Base-by-base conservation (phyloP, 306 rosid species). In the Mimosa bimucronata region DNA sequence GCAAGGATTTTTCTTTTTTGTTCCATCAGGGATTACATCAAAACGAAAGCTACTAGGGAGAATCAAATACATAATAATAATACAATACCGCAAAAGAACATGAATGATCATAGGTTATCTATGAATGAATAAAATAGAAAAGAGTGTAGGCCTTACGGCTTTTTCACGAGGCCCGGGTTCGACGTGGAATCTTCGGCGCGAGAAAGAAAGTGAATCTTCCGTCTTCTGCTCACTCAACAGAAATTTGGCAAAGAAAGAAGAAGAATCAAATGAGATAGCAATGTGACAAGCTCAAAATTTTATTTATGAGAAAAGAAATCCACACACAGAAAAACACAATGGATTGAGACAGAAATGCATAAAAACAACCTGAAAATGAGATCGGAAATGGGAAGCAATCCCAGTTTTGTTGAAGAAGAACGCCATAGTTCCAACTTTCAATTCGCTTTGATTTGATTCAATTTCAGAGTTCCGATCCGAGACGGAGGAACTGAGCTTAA, bases 161-260 rank as follows among this genome's bases (percentile, higher is more conserved):
- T 85, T 81, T 82, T 88, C 89, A 71, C 95, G 95, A 19, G 82
- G 31, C 34, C 92, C 92, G 18, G 86, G 88, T 71, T 84, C 88
- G 76, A 84, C 58, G 74, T 91, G 92, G 77, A 75, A 87, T 80
- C 83, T 84, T 69, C 91, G 91, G 60, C 90, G 86, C 64, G 84
- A 52, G 53, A 58, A 76, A n/a, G 87, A 80, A 8, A 80, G 70
- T 66, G 86, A 81, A 71, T 82, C 88, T 77, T 70, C 86, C 21
- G 85, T 7, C 66, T 81, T 73, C 88, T 82, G 82, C 25, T 79
- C 34, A 25, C 41, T 10, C 53, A 55, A 23, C 29, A 25, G 38
- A 65, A 50, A 70, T 12, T 48, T 23, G 41, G 66, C 73, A 62
- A 15, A 41, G 71, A 62, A 15, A 41, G 71, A 76, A 46, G 77